Percentiles rank a stretch among this genome's conserved stretches.
phyloP scores from a whole-genome alignment of 2,329 filamentous ascomycete species.

The Pseudogymnoascus sp. region DNA sequence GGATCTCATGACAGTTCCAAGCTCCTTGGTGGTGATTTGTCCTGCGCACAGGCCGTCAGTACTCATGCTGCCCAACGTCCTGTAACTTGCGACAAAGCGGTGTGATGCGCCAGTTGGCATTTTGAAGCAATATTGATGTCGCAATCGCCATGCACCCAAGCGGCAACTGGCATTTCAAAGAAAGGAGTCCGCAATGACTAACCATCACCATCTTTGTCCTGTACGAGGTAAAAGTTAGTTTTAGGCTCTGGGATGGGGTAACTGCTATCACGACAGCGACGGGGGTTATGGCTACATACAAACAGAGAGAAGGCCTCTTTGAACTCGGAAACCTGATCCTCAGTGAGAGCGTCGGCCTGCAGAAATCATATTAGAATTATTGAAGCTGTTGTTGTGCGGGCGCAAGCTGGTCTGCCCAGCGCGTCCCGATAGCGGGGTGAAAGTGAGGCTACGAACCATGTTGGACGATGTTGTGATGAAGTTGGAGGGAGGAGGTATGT shows the following conservation, averaged over 20 bases:
- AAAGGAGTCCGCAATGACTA: constrained; percentile 36
- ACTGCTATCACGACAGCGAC: constrained; percentile 20
- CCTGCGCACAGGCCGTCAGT: constrained; percentile 39
- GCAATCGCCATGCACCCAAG: not conserved
- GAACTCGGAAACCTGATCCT: constrained; percentile 99
- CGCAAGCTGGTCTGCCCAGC: constrained; percentile 12
- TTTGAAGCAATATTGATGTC: not conserved
- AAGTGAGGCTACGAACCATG: constrained; percentile 20
- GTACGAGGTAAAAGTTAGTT: constrained; percentile 23
- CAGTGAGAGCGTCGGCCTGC: constrained; percentile 94
- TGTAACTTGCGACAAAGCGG: not conserved
- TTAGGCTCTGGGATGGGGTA: constrained; percentile 9
- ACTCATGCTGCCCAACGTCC: not conserved
- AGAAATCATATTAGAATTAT: constrained; percentile 16
- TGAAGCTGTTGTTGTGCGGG: constrained; percentile 17
- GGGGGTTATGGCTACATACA: constrained; percentile 53
- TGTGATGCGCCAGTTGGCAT: constrained; percentile 6
- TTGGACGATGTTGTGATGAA: constrained; percentile 12
- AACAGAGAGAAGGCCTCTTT: constrained; percentile 99
- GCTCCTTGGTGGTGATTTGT: constrained; percentile 86
- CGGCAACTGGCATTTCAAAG: not conserved
- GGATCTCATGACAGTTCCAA: constrained; percentile 85
- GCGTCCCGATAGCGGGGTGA: constrained; percentile 20
- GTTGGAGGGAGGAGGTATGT: not conserved
- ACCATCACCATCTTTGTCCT: constrained; percentile 93